These are phyloP conservation scores for Astragalus glycyphyllos DNA, from an alignment of 306 rosid species.

Conservation along the genomic window DNA sequence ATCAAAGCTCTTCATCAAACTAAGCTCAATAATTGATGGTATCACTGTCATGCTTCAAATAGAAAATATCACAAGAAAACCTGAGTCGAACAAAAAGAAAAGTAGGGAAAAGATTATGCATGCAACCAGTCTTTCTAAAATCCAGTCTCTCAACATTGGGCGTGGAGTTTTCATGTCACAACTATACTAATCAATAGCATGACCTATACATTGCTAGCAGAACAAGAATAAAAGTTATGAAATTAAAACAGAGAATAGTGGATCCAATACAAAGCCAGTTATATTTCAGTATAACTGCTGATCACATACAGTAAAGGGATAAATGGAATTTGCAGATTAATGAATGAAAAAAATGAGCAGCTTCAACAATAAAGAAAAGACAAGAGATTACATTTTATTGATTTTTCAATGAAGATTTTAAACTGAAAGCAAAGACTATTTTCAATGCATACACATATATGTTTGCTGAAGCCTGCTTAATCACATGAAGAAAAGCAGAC, in stretches of 20 bases:
- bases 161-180: too few species aligned
- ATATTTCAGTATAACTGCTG: background rate
- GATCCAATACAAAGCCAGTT: background rate
- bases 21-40: constrained; percentile 4
- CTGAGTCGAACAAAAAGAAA: background rate
- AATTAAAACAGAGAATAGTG: too few species aligned
- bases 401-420: background rate
- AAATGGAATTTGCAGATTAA: background rate
- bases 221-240: too few species aligned
- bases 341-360: background rate
- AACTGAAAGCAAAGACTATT: constrained; percentile 7
- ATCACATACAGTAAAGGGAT: constrained; percentile 16
- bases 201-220: too few species aligned
- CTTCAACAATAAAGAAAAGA: constrained; percentile 2
- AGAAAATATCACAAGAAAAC: constrained; percentile 24
- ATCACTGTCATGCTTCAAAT: background rate
- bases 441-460: constrained; percentile 7
- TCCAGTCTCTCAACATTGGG: background rate
- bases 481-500: background rate
- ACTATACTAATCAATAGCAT: too few species aligned
- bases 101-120: background rate
- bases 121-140: constrained; percentile 14
- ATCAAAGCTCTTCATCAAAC: constrained; percentile 32
- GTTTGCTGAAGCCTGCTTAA: constrained; percentile 12
- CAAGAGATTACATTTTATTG: background rate